A percentile compares a stretch with the other conserved stretches of the same genome.
These are phyloP conservation scores for Lanzia echinophila DNA, from an alignment of 2,329 filamentous ascomycete genomes.

Conservation along the genomic window DNA sequence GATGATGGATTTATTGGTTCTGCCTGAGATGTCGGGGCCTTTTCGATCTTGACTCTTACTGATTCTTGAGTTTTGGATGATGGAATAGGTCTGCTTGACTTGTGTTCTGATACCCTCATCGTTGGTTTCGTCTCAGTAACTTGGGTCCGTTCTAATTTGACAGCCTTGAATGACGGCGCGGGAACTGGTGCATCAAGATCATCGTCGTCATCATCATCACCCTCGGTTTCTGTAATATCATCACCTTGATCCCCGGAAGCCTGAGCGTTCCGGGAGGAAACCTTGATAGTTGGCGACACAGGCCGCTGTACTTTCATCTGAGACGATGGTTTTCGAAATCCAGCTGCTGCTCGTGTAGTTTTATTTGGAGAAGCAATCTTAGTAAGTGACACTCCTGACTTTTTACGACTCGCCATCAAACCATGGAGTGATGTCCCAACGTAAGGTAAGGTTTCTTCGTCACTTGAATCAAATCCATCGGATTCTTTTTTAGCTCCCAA, in stretches of 20 bases:
- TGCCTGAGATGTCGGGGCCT: not conserved
- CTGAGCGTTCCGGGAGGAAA: not conserved
- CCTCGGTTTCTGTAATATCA: conserved; percentile 5
- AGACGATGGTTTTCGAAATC: conserved; percentile 21
- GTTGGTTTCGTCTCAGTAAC: not conserved
- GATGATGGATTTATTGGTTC: not conserved
- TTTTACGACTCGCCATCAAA: conserved; percentile 38
- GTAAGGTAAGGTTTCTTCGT: conserved; percentile 28
- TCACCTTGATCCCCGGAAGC: not conserved
- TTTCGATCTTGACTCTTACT: not conserved
- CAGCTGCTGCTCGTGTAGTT: conserved; percentile 29
- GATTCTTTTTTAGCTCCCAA: conserved; percentile 19
- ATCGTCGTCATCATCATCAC: conserved; percentile 22
- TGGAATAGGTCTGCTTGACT: not conserved
- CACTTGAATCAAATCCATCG: conserved; percentile 26
- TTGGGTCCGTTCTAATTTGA: not conserved
- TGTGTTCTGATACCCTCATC: not conserved
- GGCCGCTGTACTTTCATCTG: not conserved
- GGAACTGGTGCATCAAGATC: conserved; percentile 26
- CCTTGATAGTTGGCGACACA: not conserved
- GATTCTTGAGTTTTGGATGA: not conserved
- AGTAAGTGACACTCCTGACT: conserved; percentile 26
- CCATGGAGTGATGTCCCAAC: conserved; percentile 36
- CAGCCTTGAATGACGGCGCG: conserved; percentile 17
- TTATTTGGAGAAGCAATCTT: conserved; percentile 16